A percentile compares a stretch with the other conserved stretches of the same genome.
Evolutionary conservation across 2,329 filamentous ascomycete species (phyloP).

Genomic region (Clonostachys rosea): DNA sequence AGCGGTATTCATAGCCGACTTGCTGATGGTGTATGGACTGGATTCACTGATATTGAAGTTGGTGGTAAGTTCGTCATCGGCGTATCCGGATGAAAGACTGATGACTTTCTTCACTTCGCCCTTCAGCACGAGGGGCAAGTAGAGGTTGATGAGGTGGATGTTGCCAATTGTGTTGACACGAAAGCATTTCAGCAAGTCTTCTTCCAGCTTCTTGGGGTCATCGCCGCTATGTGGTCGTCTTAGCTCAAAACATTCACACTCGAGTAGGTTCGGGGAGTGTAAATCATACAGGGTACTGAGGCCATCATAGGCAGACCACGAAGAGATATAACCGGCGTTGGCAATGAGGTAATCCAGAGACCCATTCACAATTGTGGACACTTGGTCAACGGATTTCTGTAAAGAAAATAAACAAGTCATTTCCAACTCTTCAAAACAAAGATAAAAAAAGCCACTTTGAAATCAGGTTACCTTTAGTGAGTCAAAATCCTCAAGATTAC

Average conservation of each 20-base stretch:
- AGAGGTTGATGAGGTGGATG: constrained; percentile 29
- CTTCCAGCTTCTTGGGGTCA: neutral
- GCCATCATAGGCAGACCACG: constrained; percentile 15
- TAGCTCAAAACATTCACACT: neutral
- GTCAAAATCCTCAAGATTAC: no score
- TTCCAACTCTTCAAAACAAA: no score
- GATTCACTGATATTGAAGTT: constrained; percentile 5
- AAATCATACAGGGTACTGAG: constrained; percentile 26
- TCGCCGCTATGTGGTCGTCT: neutral
- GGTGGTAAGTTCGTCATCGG: constrained; percentile 33
- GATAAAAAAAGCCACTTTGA: no score
- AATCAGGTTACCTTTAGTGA: no score
- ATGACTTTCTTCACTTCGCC: constrained; percentile 46
- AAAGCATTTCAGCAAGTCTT: constrained; percentile 8
- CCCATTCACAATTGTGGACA: no score
- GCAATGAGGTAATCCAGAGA: constrained; percentile 43
- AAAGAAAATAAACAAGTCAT: no score
- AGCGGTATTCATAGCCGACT: constrained; percentile 2
- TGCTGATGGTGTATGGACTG: constrained; percentile 3
- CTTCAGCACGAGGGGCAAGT: constrained; percentile 43
- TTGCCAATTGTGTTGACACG: constrained; percentile 32
- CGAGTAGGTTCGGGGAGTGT: neutral
- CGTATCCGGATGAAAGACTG: constrained; percentile 36
- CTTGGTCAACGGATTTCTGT: no score
- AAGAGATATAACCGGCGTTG: constrained; percentile 32